Conservation (phyloP, 805 yeast species). For the Peterozyma toletana region DNA sequence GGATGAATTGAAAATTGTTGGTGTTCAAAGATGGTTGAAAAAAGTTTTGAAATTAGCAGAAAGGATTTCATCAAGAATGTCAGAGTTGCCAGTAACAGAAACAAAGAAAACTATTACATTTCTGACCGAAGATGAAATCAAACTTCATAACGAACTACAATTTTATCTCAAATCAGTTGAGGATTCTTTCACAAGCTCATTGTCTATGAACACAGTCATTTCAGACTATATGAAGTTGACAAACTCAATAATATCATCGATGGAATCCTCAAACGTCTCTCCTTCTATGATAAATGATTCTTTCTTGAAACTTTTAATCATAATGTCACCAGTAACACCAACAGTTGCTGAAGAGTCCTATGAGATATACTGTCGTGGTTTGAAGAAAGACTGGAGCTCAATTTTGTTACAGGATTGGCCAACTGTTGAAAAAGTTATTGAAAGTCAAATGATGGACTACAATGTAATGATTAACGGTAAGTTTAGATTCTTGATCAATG, state of each 20-base stretch:
- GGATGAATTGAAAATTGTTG: constrained; percentile 85
- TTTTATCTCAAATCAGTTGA: constrained; percentile 40
- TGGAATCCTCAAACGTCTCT: constrained; percentile 28
- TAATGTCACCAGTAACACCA: constrained; percentile 79
- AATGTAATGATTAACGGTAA: constrained; percentile 73
- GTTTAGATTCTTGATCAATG: constrained; percentile 37
- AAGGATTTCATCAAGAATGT: constrained; percentile 10
- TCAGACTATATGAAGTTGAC: constrained; percentile 88
- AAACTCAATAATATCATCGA: constrained; percentile 33
- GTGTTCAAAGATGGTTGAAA: constrained; percentile 81
- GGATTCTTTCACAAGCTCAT: constrained; percentile 47
- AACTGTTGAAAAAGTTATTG: constrained; percentile 26
- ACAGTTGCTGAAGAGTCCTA: constrained; percentile 77
- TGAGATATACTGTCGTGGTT: constrained; percentile 34
- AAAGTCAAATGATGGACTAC: constrained; percentile 32
- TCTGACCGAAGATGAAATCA: constrained; percentile 37
- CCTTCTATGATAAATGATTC: constrained; percentile 37
- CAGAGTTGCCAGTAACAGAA: constrained; percentile 11
- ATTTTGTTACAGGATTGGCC: constrained; percentile 69
- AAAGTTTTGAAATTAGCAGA: constrained; percentile 37
- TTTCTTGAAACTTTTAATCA: constrained; percentile 46
- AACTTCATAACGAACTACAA: constrained; percentile 53
- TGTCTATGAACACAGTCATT: constrained; percentile 76
- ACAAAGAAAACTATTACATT: constrained; percentile 11
- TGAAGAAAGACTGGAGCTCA: constrained; percentile 31